Evolutionary conservation across 2,329 filamentous ascomycete genomes (phyloP).

Genomic region (Aspergillus glaucus): DNA sequence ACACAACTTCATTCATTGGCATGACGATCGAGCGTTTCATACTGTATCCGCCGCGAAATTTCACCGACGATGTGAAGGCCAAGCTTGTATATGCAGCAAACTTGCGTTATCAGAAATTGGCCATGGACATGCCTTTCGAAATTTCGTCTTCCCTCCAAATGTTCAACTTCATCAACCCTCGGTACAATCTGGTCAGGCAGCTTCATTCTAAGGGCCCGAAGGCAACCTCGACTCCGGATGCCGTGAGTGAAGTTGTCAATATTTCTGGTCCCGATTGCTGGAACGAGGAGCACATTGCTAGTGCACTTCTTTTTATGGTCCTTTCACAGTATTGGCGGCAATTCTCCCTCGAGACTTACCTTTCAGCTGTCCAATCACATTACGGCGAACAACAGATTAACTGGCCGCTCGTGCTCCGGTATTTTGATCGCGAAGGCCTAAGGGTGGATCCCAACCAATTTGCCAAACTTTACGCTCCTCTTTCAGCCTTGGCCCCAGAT

Average conservation of each 20-base stretch:
- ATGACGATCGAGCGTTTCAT: slow-evolving; percentile 79
- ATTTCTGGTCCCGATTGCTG: slow-evolving; percentile 58
- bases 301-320: slow-evolving; percentile 66
- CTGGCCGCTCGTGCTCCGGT: slow-evolving; percentile 65
- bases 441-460: slow-evolving; percentile 76
- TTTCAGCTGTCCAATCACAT: slow-evolving; percentile 53
- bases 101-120: slow-evolving; percentile 62
- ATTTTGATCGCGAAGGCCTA: slow-evolving; percentile 74
- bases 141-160: slow-evolving; percentile 40
- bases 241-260: slow-evolving; percentile 55
- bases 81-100: slow-evolving; percentile 57
- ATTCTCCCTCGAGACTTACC: slow-evolving; percentile 62
- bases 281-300: slow-evolving; percentile 74
- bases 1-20: slow-evolving; percentile 65
- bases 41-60: slow-evolving; percentile 78
- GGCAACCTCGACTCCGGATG: slow-evolving; percentile 69
- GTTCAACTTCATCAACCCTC: slow-evolving; percentile 38
- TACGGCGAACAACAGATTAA: slow-evolving; percentile 52
- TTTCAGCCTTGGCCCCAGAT: slow-evolving; percentile 64
- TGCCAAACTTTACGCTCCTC: slow-evolving; percentile 68
- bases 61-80: slow-evolving; percentile 70
- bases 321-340: slow-evolving; percentile 57
- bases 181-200: slow-evolving; percentile 48
- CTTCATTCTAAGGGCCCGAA: slow-evolving; percentile 70
- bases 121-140: slow-evolving; percentile 36